Evolutionary conservation across 495 filamentous ascomycete species (phyloP).

Genomic region (Pyrenula aspistea): DNA sequence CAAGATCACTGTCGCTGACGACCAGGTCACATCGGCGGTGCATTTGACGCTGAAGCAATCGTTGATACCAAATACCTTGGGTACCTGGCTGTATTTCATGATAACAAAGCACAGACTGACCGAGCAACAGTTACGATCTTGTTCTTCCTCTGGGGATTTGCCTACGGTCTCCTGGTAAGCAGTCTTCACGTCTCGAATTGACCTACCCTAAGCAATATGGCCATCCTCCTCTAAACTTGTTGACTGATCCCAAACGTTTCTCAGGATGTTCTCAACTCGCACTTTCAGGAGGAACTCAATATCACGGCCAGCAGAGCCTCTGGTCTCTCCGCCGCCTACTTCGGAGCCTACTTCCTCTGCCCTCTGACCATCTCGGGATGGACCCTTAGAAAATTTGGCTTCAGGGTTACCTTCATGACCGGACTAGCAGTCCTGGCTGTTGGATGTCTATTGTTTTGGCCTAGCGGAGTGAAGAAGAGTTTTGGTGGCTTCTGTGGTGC

Average conservation of each 20-base stretch:
- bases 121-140: slow-evolving; percentile 17
- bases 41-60: slow-evolving; percentile 9
- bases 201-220: too few relatives aligned
- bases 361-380: slow-evolving; percentile 54
- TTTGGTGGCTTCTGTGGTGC: slow-evolving; percentile 58
- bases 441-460: slow-evolving; percentile 54
- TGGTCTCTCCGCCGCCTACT: slow-evolving; percentile 38
- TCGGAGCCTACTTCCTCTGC: slow-evolving; percentile 50
- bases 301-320: slow-evolving; percentile 29
- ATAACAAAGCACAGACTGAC: too few relatives aligned
- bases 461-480: slow-evolving; percentile 40
- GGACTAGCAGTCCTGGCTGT: slow-evolving; percentile 49
- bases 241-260: too few relatives aligned
- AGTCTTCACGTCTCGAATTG: too few relatives aligned
- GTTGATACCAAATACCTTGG: slow-evolving; percentile 8
- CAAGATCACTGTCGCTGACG: slow-evolving; percentile 9
- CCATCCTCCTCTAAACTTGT: too few relatives aligned
- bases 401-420: slow-evolving; percentile 46
- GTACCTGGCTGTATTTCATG: slow-evolving; percentile 1
- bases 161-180: too few relatives aligned
- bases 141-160: slow-evolving; percentile 34
- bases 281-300: slow-evolving; percentile 36
- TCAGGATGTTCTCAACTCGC: slow-evolving; percentile 42
- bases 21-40: slow-evolving; percentile 1
- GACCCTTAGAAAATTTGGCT: slow-evolving; percentile 53